A percentile compares a stretch with the other conserved stretches of the same genome.
These are phyloP conservation scores for Annulohypoxylon stygium DNA, from an alignment of 495 filamentous ascomycete species.

Conservation along the genomic window DNA sequence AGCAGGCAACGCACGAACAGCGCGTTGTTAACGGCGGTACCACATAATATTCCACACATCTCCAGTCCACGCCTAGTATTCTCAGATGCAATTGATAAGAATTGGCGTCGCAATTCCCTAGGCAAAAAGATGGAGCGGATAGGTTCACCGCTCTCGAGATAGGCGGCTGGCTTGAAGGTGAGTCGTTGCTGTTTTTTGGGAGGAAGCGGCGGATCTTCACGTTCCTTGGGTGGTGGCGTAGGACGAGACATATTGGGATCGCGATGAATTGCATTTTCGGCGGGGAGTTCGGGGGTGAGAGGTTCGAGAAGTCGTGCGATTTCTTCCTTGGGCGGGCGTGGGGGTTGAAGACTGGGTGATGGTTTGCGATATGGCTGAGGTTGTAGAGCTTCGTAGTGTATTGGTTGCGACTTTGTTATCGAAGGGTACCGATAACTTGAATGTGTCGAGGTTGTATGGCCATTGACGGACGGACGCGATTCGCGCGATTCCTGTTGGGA, in stretches of 20 bases:
- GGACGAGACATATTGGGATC: conserved; percentile 39
- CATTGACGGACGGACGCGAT: neutral
- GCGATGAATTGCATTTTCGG: conserved; percentile 44
- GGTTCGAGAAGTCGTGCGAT: conserved; percentile 24
- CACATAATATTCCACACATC: conserved; percentile 94
- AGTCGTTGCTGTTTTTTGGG: conserved; percentile 52
- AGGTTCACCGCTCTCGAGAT: conserved; percentile 87
- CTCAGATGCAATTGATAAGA: conserved; percentile 75
- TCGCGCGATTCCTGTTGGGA: conserved; percentile 27
- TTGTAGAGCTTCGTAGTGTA: conserved; percentile 56
- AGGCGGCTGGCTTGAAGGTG: conserved; percentile 87
- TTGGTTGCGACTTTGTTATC: conserved; percentile 58
- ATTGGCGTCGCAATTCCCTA: conserved; percentile 74
- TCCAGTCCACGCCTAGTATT: conserved; percentile 89
- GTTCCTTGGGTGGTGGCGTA: conserved; percentile 54
- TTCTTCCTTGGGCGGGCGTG: conserved; percentile 61
- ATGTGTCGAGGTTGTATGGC: neutral
- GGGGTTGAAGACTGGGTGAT: conserved; percentile 50
- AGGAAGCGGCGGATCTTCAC: conserved; percentile 41
- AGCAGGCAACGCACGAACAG: conserved; percentile 89
- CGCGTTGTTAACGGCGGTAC: conserved; percentile 90
- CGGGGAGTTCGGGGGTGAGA: conserved; percentile 41
- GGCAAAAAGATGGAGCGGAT: conserved; percentile 91
- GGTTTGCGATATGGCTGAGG: conserved; percentile 25
- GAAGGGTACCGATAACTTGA: conserved; percentile 63